Evolutionary conservation across 352 stramenopile species (phyloP).

Genomic region (Aphanomyces astaci): DNA sequence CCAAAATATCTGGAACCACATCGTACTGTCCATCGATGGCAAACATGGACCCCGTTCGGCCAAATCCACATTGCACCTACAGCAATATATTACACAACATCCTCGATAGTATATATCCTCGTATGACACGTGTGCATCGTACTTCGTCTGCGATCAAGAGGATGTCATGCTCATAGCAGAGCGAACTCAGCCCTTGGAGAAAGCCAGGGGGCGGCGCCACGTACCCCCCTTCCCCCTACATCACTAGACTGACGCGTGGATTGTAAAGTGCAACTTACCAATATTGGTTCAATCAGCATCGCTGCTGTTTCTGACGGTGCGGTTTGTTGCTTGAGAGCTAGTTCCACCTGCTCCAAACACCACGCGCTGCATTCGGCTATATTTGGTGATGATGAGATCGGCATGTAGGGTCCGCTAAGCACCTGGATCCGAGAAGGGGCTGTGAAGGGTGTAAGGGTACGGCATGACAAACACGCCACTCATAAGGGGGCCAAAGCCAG

Average conservation of each 20-base stretch:
- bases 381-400: background rate
- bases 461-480: constrained; percentile 72
- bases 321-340: constrained; percentile 88
- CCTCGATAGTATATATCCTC: too few relatives aligned
- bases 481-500: constrained; percentile 80
- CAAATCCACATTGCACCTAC: constrained; percentile 85
- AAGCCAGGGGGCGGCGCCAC: constrained; percentile 86
- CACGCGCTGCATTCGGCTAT: constrained; percentile 50
- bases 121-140: background rate
- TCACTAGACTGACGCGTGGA: constrained; percentile 4
- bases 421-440: constrained; percentile 72
- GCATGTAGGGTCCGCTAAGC: too few relatives aligned
- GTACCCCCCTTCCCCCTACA: constrained; percentile 86
- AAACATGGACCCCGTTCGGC: constrained; percentile 80
- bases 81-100: background rate
- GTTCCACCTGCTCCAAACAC: constrained; percentile 76
- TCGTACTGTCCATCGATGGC: constrained; percentile 79
- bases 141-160: constrained; percentile 89
- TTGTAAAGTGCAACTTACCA: constrained; percentile 32
- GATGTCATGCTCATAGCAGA: constrained; percentile 90
- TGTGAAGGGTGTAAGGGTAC: constrained; percentile 84
- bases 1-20: constrained; percentile 85
- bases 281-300: constrained; percentile 87
- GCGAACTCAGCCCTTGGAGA: constrained; percentile 84
- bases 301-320: constrained; percentile 79